phyloP scores from a whole-genome alignment of 108 stramenopile genomes.

The Skeletonema tropicum region DNA sequence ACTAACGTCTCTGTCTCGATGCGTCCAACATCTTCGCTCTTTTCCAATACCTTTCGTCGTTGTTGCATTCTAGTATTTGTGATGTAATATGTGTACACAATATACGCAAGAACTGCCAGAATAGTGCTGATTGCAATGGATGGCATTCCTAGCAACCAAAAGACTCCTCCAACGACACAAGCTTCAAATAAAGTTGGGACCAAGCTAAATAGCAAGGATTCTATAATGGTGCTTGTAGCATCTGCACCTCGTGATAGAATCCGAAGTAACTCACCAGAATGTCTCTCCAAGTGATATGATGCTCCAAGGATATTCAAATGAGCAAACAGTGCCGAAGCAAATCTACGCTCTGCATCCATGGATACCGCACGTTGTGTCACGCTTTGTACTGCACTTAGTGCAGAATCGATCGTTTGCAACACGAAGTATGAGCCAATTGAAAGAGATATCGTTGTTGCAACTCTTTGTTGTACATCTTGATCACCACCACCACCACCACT shows the following conservation, averaged over 20 bases:
- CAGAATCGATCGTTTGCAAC: slow-evolving; percentile 22
- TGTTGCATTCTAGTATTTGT: slow-evolving; percentile 40
- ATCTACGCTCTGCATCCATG: slow-evolving; percentile 49
- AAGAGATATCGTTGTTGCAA: slow-evolving; percentile 14
- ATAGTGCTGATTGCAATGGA: slow-evolving; percentile 38
- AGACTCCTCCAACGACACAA: slow-evolving; percentile 34
- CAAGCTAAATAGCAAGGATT: slow-evolving; percentile 39
- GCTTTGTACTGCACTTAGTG: slow-evolving; percentile 22
- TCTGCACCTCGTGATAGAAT: slow-evolving; percentile 45
- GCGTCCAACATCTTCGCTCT: slow-evolving; percentile 46
- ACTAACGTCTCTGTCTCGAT: slow-evolving; percentile 53
- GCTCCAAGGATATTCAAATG: slow-evolving; percentile 40
- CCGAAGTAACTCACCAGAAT: slow-evolving; percentile 44
- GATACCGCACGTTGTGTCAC: slow-evolving; percentile 38
- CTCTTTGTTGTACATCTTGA: slow-evolving; percentile 9
- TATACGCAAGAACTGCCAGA: slow-evolving; percentile 24
- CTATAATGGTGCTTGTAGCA: slow-evolving; percentile 37
- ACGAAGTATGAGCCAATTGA: slow-evolving; percentile 38
- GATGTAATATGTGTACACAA: slow-evolving; percentile 31
- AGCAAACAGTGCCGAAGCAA: slow-evolving; percentile 33
- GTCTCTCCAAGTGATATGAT: slow-evolving; percentile 49
- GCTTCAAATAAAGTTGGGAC: slow-evolving; percentile 50
- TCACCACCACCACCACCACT: background rate
- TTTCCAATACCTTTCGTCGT: slow-evolving; percentile 40
- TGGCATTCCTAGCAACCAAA: slow-evolving; percentile 47